Conservation (phyloP, 2,329 filamentous ascomycete species). For the Camptophora hylomeconis region DNA sequence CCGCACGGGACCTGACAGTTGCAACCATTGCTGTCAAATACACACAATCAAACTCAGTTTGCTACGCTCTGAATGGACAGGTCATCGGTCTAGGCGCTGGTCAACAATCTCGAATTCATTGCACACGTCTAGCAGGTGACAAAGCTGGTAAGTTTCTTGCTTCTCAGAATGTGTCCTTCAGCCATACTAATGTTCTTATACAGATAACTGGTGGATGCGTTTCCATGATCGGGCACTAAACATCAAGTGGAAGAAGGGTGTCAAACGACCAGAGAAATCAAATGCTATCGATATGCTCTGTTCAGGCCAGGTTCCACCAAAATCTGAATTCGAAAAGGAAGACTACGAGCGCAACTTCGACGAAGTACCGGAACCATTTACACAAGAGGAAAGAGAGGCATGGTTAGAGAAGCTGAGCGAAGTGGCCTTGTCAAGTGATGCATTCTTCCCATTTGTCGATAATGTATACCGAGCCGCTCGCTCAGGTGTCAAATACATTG, state of each 20-base stretch:
- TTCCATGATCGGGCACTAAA: conserved; percentile 81
- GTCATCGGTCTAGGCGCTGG: conserved; percentile 88
- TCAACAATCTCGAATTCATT: conserved; percentile 96
- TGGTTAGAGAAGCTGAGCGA: conserved; percentile 67
- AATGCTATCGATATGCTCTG: conserved; percentile 95
- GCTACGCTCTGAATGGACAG: conserved; percentile 90
- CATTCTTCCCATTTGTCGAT: conserved; percentile 98
- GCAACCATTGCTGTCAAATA: conserved; percentile 97
- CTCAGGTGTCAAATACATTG: conserved; percentile 90
- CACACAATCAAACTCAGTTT: conserved; percentile 97
- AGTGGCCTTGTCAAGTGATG: conserved; percentile 84
- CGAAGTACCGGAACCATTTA: conserved; percentile 72
- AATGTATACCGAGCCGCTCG: conserved; percentile 86
- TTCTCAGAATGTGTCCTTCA: not conserved
- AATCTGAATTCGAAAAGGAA: conserved; percentile 68
- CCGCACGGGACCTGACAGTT: conserved; percentile 79
- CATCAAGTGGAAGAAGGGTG: conserved; percentile 95
- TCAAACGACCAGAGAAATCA: conserved; percentile 92
- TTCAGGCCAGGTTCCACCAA: conserved; percentile 68
- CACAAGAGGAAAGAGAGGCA: conserved; percentile 65
- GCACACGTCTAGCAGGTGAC: conserved; percentile 90
- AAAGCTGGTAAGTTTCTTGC: conserved; percentile 42
- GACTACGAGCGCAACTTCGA: conserved; percentile 85
- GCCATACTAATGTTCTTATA: conserved; percentile 1
- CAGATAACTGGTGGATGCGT: conserved; percentile 99